Percentiles rank a stretch among this genome's conserved stretches.
Conservation (phyloP, 805 yeast genomes). For the Saturnispora ahearnii region DNA sequence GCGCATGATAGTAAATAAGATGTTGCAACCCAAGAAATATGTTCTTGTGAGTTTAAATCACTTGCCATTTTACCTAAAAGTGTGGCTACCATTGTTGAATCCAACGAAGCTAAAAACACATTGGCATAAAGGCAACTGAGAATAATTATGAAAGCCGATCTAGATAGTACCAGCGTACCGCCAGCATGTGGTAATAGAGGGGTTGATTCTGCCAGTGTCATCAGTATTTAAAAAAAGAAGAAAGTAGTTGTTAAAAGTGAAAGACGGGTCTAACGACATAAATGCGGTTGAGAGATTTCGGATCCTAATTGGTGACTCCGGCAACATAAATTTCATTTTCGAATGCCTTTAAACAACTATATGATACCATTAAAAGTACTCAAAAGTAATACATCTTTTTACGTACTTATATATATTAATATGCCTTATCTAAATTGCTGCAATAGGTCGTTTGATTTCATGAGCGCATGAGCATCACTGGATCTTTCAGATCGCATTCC, state of each 20-base stretch:
- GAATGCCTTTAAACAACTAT: no score
- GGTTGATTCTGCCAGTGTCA: slow-evolving; percentile 5
- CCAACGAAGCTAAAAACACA: slow-evolving; percentile 39
- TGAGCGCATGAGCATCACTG: no score
- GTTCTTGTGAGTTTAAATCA: slow-evolving; percentile 38
- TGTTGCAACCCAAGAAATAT: slow-evolving; percentile 36
- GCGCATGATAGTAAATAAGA: slow-evolving; percentile 35
- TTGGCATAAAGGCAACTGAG: slow-evolving; percentile 18
- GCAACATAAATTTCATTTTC: no score
- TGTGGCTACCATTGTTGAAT: slow-evolving; percentile 48
- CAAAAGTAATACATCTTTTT: no score
- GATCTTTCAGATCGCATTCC: no score
- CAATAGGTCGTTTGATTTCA: no score
- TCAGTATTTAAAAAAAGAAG: not conserved
- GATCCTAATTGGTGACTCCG: not conserved
- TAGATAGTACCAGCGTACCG: not conserved
- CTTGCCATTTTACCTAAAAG: slow-evolving; percentile 42
- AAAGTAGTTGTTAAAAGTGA: not conserved
- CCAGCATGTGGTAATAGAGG: slow-evolving; percentile 3
- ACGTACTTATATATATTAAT: no score
- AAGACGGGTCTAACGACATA: not conserved
- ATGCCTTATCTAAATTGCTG: no score
- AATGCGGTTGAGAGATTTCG: not conserved
- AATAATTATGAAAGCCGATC: slow-evolving; percentile 10
- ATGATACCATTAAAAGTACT: no score